Evolutionary conservation across 257 asterid species (phyloP), one percentile per base, ranked within the genome.

Genomic region (Penstemon barbatus): DNA sequence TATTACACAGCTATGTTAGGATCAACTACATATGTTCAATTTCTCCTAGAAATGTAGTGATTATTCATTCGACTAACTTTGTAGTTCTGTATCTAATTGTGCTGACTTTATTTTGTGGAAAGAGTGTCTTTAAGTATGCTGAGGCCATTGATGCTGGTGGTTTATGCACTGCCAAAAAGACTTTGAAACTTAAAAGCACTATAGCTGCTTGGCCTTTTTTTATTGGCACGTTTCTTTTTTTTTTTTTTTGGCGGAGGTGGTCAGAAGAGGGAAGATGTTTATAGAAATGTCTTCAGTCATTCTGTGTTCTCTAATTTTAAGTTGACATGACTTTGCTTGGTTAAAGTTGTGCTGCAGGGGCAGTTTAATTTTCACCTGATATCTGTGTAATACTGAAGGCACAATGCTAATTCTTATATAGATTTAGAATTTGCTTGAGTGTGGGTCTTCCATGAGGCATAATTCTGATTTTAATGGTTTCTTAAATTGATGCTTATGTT

Each of bases 391-490:
- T 25, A 25, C 33, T 25, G 33, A 25, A 25, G 33, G 33, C 33
- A 25, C 33, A 25, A 25, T 49, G 54, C n/a, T 46, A 49, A 49
- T 49, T 11, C 15, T 6, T 46, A 59, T 13, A 25, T 1, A 25
- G 33, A 25, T 25, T 8, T 12, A 60, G 46, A 7, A 9, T 51
- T 65, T 63, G 64, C 61, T 64, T 64, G 61, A 42, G 63, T 51
- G 10, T 12, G 73, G 51, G 62, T 71, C 62, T 25, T 25, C 33
- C 2, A 25, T 45, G 4, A 12, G 52, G 50, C 38, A 56, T 57
- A 55, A 49, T 46, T 44, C 52, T 65, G 43, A 60, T 72, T 48
- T 56, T 60, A 33, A 10, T 59, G 57, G 42, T 57, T 39, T 44
- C 40, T 53, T 68, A 4, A 48, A 42, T 15, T 53, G 56, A 43